These are phyloP conservation scores for Pythium phragmiticola DNA, from an alignment of 352 stramenopile species.

Conservation along the genomic window DNA sequence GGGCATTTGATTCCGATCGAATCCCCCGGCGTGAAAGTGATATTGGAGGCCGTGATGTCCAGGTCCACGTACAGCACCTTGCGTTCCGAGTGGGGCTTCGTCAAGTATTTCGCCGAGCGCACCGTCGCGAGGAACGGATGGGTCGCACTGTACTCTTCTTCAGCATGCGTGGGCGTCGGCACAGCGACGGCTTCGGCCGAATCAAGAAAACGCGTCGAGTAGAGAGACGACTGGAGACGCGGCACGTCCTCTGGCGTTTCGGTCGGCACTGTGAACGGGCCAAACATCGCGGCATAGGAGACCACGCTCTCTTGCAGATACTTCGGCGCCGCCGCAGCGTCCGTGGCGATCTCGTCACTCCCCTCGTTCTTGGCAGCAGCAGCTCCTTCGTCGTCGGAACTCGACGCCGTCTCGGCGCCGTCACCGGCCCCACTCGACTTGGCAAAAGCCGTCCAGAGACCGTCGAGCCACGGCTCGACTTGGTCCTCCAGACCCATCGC, in stretches of 20 bases:
- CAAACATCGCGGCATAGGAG: slow-evolving; percentile 66
- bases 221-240: slow-evolving; percentile 51
- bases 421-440: slow-evolving; percentile 29
- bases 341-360: background rate
- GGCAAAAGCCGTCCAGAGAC: slow-evolving; percentile 53
- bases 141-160: slow-evolving; percentile 41
- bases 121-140: slow-evolving; percentile 54
- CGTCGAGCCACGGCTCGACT: slow-evolving; percentile 92
- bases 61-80: slow-evolving; percentile 63
- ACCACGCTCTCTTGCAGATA: slow-evolving; percentile 43
- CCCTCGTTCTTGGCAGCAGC: background rate
- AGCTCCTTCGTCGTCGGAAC: slow-evolving; percentile 20
- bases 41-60: slow-evolving; percentile 39
- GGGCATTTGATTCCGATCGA: slow-evolving; percentile 85
- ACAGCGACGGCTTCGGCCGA: slow-evolving; percentile 3
- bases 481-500: slow-evolving; percentile 91
- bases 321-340: background rate
- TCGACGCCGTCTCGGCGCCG: slow-evolving; percentile 30
- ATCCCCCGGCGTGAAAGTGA: slow-evolving; percentile 80
- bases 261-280: slow-evolving; percentile 31
- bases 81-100: slow-evolving; percentile 38
- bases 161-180: background rate
- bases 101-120: slow-evolving; percentile 49
- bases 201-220: slow-evolving; percentile 42
- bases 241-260: slow-evolving; percentile 49